A percentile compares a stretch with the other conserved stretches of the same genome.
These are phyloP conservation scores for Pseudogymnoascus sp. DNA, from an alignment of 2,329 filamentous ascomycete genomes.

Conservation along the genomic window DNA sequence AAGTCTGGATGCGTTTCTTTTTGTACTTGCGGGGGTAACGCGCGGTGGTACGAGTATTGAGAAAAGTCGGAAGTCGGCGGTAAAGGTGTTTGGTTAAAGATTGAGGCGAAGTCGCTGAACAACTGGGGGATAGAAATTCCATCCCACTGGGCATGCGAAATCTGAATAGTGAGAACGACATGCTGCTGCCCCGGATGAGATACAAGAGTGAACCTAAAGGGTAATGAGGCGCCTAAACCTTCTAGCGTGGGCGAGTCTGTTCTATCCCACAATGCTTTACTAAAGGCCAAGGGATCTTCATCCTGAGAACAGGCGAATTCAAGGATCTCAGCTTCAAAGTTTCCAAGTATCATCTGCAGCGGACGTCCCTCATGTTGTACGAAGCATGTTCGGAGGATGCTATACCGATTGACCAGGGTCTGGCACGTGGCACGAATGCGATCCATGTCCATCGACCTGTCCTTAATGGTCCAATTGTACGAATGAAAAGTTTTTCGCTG, in stretches of 20 bases:
- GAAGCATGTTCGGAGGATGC: conserved; percentile 16
- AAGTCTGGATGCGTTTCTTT: neutral
- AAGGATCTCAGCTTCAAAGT: neutral
- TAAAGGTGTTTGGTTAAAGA: neutral
- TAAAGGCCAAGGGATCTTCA: neutral
- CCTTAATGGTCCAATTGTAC: conserved; percentile 10
- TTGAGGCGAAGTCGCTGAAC: neutral
- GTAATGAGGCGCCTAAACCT: neutral
- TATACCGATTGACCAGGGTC: conserved; percentile 7
- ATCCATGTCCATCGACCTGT: conserved; percentile 9
- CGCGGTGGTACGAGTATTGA: neutral
- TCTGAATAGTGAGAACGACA: neutral
- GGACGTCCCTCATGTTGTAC: neutral
- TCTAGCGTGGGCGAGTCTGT: neutral
- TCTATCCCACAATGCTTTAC: neutral
- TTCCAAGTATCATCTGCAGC: conserved; percentile 13
- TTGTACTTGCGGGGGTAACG: neutral
- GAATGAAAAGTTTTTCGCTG: neutral
- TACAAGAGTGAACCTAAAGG: neutral
- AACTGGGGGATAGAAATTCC: neutral
- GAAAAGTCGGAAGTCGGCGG: neutral
- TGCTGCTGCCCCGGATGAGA: neutral
- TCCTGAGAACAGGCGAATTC: neutral
- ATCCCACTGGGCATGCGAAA: conserved; percentile 9
- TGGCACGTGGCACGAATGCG: conserved; percentile 10